Conservation (phyloP, 805 yeast species). For the Candida nanaspora region DNA sequence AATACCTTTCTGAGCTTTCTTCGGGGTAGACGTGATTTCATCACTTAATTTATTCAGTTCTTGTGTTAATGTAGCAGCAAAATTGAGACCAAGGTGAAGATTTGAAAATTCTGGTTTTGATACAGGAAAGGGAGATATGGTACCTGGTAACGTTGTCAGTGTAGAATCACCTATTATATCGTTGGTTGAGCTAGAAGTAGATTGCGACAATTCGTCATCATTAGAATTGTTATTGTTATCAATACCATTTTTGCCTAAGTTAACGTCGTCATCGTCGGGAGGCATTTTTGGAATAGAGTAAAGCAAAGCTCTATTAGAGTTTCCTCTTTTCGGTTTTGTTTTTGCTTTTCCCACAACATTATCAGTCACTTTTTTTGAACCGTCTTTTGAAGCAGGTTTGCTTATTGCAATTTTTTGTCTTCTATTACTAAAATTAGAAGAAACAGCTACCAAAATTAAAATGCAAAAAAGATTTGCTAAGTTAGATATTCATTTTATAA, state of each 20-base stretch:
- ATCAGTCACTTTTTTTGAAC: neutral
- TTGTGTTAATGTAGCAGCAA: too few species aligned
- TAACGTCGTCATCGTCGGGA: neutral
- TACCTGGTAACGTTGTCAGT: conserved; percentile 13
- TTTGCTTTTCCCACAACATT: neutral
- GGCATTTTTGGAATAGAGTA: neutral
- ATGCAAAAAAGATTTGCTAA: too few species aligned
- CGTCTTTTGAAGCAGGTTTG: too few species aligned
- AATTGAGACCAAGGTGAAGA: neutral
- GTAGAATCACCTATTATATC: conserved; percentile 12
- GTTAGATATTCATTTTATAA: too few species aligned
- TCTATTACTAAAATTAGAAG: too few species aligned
- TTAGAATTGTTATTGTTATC: neutral
- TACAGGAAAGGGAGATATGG: conserved; percentile 11
- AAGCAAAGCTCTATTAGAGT: neutral
- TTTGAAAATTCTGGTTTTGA: neutral
- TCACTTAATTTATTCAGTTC: neutral
- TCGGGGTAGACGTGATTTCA: neutral
- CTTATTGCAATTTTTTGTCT: too few species aligned
- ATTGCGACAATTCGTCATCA: too few species aligned
- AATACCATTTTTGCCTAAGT: neutral
- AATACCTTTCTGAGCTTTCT: neutral
- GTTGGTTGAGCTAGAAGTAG: neutral
- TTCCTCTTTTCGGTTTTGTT: too few species aligned
- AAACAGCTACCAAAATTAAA: too few species aligned